Evolutionary conservation across 495 filamentous ascomycete species (phyloP).

Genomic region (Rhizodiscina lignyota): DNA sequence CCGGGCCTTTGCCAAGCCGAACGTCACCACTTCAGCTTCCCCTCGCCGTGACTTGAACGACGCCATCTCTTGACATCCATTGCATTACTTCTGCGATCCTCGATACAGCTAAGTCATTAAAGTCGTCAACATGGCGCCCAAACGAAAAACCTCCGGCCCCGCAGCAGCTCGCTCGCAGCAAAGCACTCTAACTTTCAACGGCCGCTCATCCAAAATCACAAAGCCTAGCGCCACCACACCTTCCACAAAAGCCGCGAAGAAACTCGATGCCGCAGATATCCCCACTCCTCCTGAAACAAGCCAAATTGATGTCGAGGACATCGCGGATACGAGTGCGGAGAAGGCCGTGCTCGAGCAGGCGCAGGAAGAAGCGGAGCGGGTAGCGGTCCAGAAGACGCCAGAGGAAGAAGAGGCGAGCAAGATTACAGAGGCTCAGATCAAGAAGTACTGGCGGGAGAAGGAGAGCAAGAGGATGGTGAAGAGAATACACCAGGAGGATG

Average conservation of each 20-base stretch:
- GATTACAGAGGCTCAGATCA: constrained; percentile 46
- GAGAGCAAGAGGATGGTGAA: constrained; percentile 42
- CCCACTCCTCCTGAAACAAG: background rate
- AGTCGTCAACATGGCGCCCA: too few relatives aligned
- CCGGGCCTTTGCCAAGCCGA: too few relatives aligned
- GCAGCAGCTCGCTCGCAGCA: too few relatives aligned
- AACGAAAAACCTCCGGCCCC: too few relatives aligned
- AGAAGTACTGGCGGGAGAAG: constrained; percentile 53
- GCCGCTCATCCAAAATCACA: constrained; percentile 48
- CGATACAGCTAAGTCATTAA: too few relatives aligned
- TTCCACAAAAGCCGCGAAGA: background rate
- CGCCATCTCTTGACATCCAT: too few relatives aligned
- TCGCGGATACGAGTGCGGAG: constrained; percentile 3
- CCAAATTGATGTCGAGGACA: background rate
- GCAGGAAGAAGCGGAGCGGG: constrained; percentile 29
- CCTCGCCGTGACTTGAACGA: too few relatives aligned
- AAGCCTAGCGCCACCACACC: constrained; percentile 40
- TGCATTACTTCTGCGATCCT: too few relatives aligned
- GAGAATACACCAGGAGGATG: constrained; percentile 53
- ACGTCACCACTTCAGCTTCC: too few relatives aligned
- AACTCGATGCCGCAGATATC: background rate
- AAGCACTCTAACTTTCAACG: constrained; percentile 58
- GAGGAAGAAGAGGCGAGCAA: constrained; percentile 40
- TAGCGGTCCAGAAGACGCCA: constrained; percentile 24
- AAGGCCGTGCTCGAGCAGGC: constrained; percentile 8